Percentiles rank a stretch among this genome's conserved stretches.
Evolutionary conservation across 257 asterid genomes (phyloP).

Genomic region (Lavandula angustifolia): DNA sequence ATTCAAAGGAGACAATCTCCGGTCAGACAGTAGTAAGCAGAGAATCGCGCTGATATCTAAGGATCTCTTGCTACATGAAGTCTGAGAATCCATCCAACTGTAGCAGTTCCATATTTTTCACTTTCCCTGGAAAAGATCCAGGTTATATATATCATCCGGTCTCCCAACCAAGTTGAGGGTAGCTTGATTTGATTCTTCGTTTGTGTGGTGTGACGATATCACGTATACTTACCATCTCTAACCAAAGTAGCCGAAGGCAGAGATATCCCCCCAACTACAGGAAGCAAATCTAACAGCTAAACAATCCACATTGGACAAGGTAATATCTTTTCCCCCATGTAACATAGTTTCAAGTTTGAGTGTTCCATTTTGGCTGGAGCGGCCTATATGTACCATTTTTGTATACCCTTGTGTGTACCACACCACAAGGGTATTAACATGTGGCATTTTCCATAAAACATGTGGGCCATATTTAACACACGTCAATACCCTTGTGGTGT

Average conservation of each 20-base stretch:
- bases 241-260: constrained; percentile 36
- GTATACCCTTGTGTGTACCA: no score
- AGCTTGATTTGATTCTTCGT: constrained; percentile 22
- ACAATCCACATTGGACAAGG: constrained; percentile 29
- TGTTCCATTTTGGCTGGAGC: constrained; percentile 29
- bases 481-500: no score
- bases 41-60: constrained; percentile 79
- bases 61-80: constrained; percentile 61
- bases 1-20: constrained; percentile 69
- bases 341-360: constrained; percentile 33
- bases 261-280: constrained; percentile 33
- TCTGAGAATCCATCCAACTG: constrained; percentile 33
- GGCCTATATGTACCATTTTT: no score
- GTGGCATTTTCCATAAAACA: no score
- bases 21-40: constrained; percentile 85
- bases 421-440: no score
- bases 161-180: constrained; percentile 23
- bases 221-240: constrained; percentile 31
- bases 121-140: constrained; percentile 21
- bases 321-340: constrained; percentile 36
- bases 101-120: constrained; percentile 17
- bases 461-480: no score
- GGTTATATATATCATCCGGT: constrained; percentile 8
- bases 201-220: constrained; percentile 25
- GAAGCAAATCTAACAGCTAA: constrained; percentile 45